Evolutionary conservation across 2,329 filamentous ascomycete species (phyloP).

Genomic region (Cadophora malorum): DNA sequence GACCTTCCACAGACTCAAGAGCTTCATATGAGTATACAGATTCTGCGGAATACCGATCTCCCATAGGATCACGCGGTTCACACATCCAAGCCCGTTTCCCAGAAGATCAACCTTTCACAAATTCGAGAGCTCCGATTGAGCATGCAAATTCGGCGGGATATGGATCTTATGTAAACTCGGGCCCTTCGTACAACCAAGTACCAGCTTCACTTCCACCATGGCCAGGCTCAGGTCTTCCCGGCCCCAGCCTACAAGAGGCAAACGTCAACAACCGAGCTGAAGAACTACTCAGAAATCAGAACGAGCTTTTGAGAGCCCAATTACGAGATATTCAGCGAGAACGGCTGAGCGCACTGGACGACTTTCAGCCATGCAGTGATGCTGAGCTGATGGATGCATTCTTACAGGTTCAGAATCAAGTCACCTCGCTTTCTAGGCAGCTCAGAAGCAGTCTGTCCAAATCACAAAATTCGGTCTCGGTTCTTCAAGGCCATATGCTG

Average conservation of each 20-base stretch:
- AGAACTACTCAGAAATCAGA: background rate
- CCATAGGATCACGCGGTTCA: too few relatives aligned
- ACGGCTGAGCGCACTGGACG: background rate
- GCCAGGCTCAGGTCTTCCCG: too few relatives aligned
- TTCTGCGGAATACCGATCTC: too few relatives aligned
- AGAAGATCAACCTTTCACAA: too few relatives aligned
- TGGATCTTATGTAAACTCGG: too few relatives aligned
- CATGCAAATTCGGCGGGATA: too few relatives aligned
- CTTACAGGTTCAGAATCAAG: background rate
- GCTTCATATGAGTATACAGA: too few relatives aligned
- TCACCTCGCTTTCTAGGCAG: background rate
- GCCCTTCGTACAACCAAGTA: too few relatives aligned
- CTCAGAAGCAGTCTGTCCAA: background rate
- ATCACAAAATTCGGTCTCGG: background rate
- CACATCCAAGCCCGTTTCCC: too few relatives aligned
- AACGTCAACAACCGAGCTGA: background rate
- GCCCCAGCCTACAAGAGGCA: background rate
- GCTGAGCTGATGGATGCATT: background rate
- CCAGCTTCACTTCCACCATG: too few relatives aligned
- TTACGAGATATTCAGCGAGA: background rate
- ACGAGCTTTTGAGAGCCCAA: background rate
- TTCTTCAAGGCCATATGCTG: background rate
- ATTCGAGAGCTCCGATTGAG: too few relatives aligned
- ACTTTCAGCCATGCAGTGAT: constrained; percentile 3
- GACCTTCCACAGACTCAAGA: too few relatives aligned